These are phyloP conservation scores for Globisporangium viniferum DNA, from an alignment of 352 stramenopile species.

Conservation along the genomic window DNA sequence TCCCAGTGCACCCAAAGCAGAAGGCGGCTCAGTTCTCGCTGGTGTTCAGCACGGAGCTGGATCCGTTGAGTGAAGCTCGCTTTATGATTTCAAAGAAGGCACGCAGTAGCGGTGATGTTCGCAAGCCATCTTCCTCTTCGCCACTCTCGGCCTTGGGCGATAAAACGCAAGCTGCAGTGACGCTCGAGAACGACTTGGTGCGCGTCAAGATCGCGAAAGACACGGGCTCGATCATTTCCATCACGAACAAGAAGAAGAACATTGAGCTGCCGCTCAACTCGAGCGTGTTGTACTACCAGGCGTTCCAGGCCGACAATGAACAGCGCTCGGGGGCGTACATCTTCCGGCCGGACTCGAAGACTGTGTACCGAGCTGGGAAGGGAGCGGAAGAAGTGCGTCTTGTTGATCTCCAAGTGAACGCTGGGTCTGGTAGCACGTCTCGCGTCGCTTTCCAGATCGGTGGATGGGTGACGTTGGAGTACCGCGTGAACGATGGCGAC, in stretches of 20 bases:
- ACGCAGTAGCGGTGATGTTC: background rate
- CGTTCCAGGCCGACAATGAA: constrained; percentile 39
- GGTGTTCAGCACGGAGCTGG: constrained; percentile 60
- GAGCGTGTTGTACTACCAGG: constrained; percentile 64
- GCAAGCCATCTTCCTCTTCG: background rate
- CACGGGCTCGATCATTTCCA: constrained; percentile 51
- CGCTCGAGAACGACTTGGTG: constrained; percentile 63
- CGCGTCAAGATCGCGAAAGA: constrained; percentile 47
- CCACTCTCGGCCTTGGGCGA: background rate
- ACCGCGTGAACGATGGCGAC: constrained; percentile 81
- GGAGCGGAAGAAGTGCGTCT: constrained; percentile 27
- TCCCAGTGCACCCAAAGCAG: constrained; percentile 51
- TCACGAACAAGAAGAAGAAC: constrained; percentile 74
- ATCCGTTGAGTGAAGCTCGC: constrained; percentile 43
- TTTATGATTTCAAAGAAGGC: constrained; percentile 50
- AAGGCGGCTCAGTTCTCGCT: constrained; percentile 59
- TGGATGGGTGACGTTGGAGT: constrained; percentile 89
- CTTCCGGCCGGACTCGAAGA: constrained; percentile 90
- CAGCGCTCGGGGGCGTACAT: constrained; percentile 96
- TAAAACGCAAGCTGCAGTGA: constrained; percentile 24
- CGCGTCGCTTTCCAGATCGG: constrained; percentile 79
- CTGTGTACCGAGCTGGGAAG: constrained; percentile 40
- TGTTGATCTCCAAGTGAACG: constrained; percentile 38
- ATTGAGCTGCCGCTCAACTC: constrained; percentile 50
- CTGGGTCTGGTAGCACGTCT: constrained; percentile 23